Base-by-base conservation (phyloP, 2,329 filamentous ascomycete species). In the Colletotrichum tropicale region DNA sequence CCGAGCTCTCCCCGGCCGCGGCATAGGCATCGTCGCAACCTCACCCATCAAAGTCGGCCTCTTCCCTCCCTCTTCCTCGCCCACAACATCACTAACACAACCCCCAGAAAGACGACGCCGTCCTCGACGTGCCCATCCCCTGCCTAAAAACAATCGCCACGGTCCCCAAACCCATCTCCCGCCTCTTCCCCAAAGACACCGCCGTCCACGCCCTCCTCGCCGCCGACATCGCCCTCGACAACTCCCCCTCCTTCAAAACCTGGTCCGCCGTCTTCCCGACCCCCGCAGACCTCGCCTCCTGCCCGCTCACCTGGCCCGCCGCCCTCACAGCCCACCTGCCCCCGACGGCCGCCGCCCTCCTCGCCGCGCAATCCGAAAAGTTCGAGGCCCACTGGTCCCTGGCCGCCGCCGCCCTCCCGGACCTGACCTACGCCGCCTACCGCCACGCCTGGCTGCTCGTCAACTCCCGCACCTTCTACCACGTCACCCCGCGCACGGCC, bases 21-120 rank as follows among this genome's bases (percentile, higher is more conserved):
- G 96, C 32, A 90, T 97, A 69, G 96, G 96, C 62, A 92, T 98
- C 72, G 89, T 96, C 66, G 93, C 95, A 7, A 93, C 91, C 15
- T 89, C 90, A 32, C 85, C 89, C 16, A 89, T 97, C 76, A 86
- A 93, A 85, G 94, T 94, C 85, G 80, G 80, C 78, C 66, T 30
- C 58, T 6, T 6, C 36, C 34, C 3, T 70, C 36, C 16, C 21
- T n/a, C 28, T 2, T 43, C 24, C 38, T 43, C 30, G 26, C 36
- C 32, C 16, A 3, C 21, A 58, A 16, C 18, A 4, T 30, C 28
- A 67, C 73, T 67, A 72, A 72, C 64, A 78, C 60, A 28, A 8
- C 15, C 13, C 5, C 18, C 66, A 88, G 86, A 76, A 82, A 61
- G 79, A 82, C 71, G 90, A 94, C 76, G 84, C 86, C 9, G 84